Percentiles rank a stretch among this genome's conserved stretches.
These are phyloP conservation scores for Acacia confusa DNA, from an alignment of 306 rosid genomes.

Conservation along the genomic window DNA sequence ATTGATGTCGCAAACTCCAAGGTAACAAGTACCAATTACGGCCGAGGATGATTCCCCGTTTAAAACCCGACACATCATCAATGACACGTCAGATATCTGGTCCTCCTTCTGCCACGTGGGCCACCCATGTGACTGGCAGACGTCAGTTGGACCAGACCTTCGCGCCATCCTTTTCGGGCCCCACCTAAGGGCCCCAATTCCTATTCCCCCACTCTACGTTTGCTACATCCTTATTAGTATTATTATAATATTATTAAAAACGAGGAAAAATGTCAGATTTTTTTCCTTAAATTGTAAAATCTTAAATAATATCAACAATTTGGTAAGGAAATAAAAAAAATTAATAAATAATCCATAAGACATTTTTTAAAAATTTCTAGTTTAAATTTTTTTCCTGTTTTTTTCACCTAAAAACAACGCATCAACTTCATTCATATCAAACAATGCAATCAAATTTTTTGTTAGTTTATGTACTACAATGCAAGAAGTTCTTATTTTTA, in stretches of 20 bases:
- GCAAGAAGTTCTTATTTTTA: not conserved
- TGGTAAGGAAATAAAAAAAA: no score
- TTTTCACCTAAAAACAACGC: no score
- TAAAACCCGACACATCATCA: conserved; percentile 27
- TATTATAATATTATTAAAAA: no score
- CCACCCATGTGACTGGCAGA: conserved; percentile 32
- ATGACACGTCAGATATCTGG: conserved; percentile 33
- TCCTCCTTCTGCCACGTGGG: conserved; percentile 25
- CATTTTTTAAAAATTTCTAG: no score
- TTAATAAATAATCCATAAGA: no score
- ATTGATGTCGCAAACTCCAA: not conserved
- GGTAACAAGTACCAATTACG: not conserved
- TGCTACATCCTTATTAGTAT: not conserved
- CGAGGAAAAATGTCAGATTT: no score
- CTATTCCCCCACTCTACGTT: not conserved
- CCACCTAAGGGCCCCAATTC: not conserved
- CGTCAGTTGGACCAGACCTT: conserved; percentile 41
- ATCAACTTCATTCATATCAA: not conserved
- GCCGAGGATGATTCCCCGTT: conserved; percentile 15
- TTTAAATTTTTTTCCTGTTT: no score
- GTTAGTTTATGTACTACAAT: not conserved
- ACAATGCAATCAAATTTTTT: not conserved
- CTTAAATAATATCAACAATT: no score
- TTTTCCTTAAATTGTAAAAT: no score
- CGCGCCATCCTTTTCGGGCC: conserved; percentile 30